Conservation (phyloP, 78 protist genomes). For the Cyanophora paradoxa region DNA sequence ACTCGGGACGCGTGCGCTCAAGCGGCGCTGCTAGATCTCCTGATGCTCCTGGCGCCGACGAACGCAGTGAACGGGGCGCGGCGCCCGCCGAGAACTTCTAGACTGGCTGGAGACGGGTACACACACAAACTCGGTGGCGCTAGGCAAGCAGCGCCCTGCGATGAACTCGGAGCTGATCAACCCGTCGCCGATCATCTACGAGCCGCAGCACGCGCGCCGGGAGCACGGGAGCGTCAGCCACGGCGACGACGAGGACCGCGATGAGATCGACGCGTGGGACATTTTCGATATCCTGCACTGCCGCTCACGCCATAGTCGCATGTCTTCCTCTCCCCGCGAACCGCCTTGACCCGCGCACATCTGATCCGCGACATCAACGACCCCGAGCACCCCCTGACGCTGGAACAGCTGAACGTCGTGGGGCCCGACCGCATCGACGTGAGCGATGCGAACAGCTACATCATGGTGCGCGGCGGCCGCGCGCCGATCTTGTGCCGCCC, state of each 20-base stretch:
- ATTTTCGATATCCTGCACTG: conserved; percentile 17
- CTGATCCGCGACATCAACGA: conserved; percentile 70
- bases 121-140: too few relatives aligned
- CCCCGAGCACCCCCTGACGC: conserved; percentile 89
- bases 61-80: too few relatives aligned
- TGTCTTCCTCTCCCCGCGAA: neutral
- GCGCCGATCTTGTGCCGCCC: too few relatives aligned
- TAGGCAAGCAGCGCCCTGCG: too few relatives aligned
- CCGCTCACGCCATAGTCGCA: neutral
- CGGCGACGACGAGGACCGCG: conserved; percentile 17
- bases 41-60: too few relatives aligned
- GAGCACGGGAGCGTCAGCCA: neutral
- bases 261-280: conserved; percentile 44
- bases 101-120: too few relatives aligned
- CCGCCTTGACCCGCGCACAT: too few relatives aligned
- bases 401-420: conserved; percentile 78
- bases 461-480: conserved; percentile 7
- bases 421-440: neutral
- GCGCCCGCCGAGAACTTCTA: too few relatives aligned
- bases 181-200: conserved; percentile 24
- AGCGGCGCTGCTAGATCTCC: too few relatives aligned
- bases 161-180: conserved; percentile 29
- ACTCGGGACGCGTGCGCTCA: too few relatives aligned
- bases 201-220: neutral
- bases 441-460: neutral